A percentile compares a stretch with the other conserved stretches of the same genome.
phyloP scores from a whole-genome alignment of 352 stramenopile species.

The Elongisporangium prolatum region DNA sequence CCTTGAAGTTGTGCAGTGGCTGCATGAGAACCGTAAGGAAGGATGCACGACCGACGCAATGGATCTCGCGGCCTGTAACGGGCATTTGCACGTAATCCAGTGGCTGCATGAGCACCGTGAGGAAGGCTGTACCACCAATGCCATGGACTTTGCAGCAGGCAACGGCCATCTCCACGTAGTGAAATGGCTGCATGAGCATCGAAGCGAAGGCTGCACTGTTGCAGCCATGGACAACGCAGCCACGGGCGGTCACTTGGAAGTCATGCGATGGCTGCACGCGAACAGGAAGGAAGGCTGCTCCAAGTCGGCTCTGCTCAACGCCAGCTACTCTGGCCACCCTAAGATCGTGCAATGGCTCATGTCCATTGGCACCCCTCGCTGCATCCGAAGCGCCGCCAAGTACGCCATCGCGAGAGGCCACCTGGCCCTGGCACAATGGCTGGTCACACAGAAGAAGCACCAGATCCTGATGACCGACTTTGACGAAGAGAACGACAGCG shows the following conservation, averaged over 20 bases:
- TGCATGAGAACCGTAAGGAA: constrained; percentile 38
- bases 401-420: background rate
- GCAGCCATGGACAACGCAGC: constrained; percentile 58
- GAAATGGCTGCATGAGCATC: constrained; percentile 50
- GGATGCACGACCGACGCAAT: constrained; percentile 67
- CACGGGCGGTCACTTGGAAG: constrained; percentile 32
- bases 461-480: background rate
- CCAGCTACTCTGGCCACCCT: constrained; percentile 41
- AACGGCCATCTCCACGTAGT: constrained; percentile 54
- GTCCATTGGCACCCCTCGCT: background rate
- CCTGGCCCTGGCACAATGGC: background rate
- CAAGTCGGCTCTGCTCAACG: constrained; percentile 64
- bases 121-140: constrained; percentile 52
- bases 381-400: constrained; percentile 21
- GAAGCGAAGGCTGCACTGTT: constrained; percentile 45
- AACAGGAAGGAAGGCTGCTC: constrained; percentile 61
- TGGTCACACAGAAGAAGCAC: background rate
- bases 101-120: constrained; percentile 54
- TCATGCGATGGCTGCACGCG: constrained; percentile 48
- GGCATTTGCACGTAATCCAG: constrained; percentile 44
- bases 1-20: constrained; percentile 47
- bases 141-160: constrained; percentile 64
- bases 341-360: constrained; percentile 58
- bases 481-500: background rate
- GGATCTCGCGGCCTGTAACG: constrained; percentile 56